Percentiles rank a stretch among this genome's conserved stretches.
Conservation (phyloP, 805 yeast genomes). For the Monosporozyma yasuniensis region DNA sequence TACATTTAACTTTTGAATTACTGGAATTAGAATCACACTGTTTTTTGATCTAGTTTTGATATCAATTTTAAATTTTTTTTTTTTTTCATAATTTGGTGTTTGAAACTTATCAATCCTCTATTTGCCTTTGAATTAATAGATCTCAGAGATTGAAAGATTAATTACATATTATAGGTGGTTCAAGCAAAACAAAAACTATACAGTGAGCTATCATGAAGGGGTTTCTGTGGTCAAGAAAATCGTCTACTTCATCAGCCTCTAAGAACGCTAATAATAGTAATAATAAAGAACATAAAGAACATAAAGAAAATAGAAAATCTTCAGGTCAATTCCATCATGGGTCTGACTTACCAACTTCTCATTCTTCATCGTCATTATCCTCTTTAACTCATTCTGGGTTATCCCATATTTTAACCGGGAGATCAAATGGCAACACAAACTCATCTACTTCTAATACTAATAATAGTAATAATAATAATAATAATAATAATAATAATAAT, state of each 20-base stretch:
- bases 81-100: background rate
- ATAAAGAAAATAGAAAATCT: background rate
- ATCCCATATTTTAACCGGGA: background rate
- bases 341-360: background rate
- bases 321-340: background rate
- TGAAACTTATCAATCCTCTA: background rate
- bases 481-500: background rate
- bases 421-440: background rate
- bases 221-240: slow-evolving; percentile 16
- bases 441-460: background rate
- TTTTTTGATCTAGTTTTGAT: background rate
- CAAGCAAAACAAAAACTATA: too few relatives aligned
- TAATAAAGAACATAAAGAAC: slow-evolving; percentile 1
- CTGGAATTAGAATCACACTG: too few relatives aligned
- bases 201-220: slow-evolving; percentile 12
- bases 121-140: background rate
- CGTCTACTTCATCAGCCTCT: slow-evolving; percentile 3
- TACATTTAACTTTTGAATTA: background rate
- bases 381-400: background rate
- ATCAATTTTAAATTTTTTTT: background rate
- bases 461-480: too few relatives aligned
- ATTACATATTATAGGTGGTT: background rate
- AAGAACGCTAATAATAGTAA: background rate
- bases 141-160: too few relatives aligned
- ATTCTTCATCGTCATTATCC: slow-evolving; percentile 4